Conservation (phyloP, 2,329 filamentous ascomycete species). For the Aspergillus pseudoviridinutans region DNA sequence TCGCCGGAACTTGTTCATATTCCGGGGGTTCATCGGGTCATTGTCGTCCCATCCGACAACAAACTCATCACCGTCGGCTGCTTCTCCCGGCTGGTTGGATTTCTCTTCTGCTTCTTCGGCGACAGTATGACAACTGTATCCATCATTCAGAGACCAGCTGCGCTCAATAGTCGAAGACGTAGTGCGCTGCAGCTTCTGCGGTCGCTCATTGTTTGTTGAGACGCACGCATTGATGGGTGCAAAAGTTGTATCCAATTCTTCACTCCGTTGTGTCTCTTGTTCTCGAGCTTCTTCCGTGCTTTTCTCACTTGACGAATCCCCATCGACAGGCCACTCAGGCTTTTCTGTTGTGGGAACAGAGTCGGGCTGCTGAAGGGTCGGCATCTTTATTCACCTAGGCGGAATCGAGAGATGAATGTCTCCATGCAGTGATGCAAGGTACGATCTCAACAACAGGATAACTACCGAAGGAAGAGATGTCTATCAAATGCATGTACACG, state of each 20-base stretch:
- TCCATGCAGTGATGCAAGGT: neutral
- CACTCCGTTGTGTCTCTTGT: constrained; percentile 5
- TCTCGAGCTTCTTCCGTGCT: constrained; percentile 3
- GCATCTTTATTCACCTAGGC: constrained; percentile 5
- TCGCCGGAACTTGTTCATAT: constrained; percentile 61
- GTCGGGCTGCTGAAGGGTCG: constrained; percentile 5
- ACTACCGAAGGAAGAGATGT: neutral
- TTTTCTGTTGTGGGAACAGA: constrained; percentile 1
- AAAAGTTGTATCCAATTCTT: constrained; percentile 12
- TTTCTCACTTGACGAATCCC: constrained; percentile 7
- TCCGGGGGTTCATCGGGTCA: constrained; percentile 72
- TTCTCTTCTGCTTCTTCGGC: constrained; percentile 22
- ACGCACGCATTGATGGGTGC: constrained; percentile 19
- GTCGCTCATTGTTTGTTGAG: constrained; percentile 11
- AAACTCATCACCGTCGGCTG: constrained; percentile 40
- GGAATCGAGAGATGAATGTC: neutral
- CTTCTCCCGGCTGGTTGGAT: constrained; percentile 13
- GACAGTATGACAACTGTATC: constrained; percentile 23
- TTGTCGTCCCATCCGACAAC: constrained; percentile 72
- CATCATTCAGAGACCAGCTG: constrained; percentile 36
- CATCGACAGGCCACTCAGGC: constrained; percentile 2
- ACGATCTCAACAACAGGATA: neutral
- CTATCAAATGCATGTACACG: neutral
- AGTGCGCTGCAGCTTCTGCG: constrained; percentile 20
- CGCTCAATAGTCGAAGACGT: constrained; percentile 28